Evolutionary conservation across 2,329 filamentous ascomycete species (phyloP), one percentile per base, ranked within the genome.

Genomic region (Aspergillus sp.): DNA sequence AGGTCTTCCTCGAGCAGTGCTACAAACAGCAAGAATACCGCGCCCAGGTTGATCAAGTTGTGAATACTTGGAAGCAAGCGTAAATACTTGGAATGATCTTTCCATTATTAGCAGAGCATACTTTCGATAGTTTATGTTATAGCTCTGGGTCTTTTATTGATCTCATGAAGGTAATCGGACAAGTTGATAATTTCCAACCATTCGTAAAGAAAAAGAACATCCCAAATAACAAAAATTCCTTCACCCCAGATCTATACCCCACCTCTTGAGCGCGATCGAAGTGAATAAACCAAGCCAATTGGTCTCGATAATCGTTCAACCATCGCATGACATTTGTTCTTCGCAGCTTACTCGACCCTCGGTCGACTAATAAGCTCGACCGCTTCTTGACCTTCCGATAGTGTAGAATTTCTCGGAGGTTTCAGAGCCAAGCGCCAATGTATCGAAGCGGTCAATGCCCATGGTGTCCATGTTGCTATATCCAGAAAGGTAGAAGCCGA

Each of bases 1-100:
- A 91, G 71, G 87, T 99, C n/a, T 98, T 98, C 81, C 77, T 98
- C 58, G 91, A 97, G 77, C 92, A 96, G 82, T 95, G 91, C 76
- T 85, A 87, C 71, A 89, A 89, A 60, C 95, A 99, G 81, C 89
- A 91, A 75, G 82, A 84, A 61, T 97, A 96, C 74, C 85, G 95
- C 69, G 86, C 82, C 69, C 87, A 88, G 73, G 85, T 99, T 10
- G 90, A 99, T 73, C 84, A 85, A 54, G 82, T 78, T 11, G 72
- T 84, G 55, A 69, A 71, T 20, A 74, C 74, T 26, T 84, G 82
- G 82, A 66, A 65, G 31, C 57, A 60, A 29, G 18, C 52, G n/a
- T 65, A 32, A 49, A 10, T 29, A 29, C 6, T 9, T 29, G 26
- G 26, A 29, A 29, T 29, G 7, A 9, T 9, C 26, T 29, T 29